Evolutionary conservation across 2,329 filamentous ascomycete genomes (phyloP), one percentile per base, ranked within the genome.

Genomic region (Nothopassalora personata): DNA sequence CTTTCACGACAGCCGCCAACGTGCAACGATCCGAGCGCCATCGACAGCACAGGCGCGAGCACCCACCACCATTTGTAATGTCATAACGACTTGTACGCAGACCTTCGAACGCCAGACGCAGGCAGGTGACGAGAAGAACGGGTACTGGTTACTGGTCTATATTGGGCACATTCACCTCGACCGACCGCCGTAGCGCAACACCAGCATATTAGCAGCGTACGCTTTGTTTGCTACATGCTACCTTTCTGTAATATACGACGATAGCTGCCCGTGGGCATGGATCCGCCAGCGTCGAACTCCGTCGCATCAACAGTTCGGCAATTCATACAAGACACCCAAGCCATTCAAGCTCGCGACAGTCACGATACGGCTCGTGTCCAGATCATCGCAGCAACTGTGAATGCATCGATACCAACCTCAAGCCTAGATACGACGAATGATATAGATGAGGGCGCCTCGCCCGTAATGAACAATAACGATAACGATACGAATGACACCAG

Each of bases 401-500:
- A 23, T 33, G 53, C 53, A 19, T 23, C 33, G 18, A 54, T 54
- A 46, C 36, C 53, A 43, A 36, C 30, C 23, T 46, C 36, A 1
- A 23, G 11, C 9, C 27, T 28, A 13, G 36, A 54, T 19, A 19
- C 27, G 10, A 19, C 27, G 10, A 19, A 51, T 19, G 8, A 34
- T 9, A 51, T 10, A 5, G n/a, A 51, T 51, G 49, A 51, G 49
- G 49, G 49, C 49, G 18, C 15, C 15, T 45, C 23, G 33, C 53
- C 39, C 53, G n/a, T 46, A 18, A 28, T 19, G 36, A 43, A 51
- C 30, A 30, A 50, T 8, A 23, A 47, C 46, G 33, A 50, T 50
- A 47, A 60, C 23, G 43, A 46, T 10, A 48, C 45, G n/a, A n/a
- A 56, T 53, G 55, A 56, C 23, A 58, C 49, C 56, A 56, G 51